These are phyloP conservation scores for Fusarium abutilonis DNA, from an alignment of 2,329 filamentous ascomycete genomes.

Conservation along the genomic window DNA sequence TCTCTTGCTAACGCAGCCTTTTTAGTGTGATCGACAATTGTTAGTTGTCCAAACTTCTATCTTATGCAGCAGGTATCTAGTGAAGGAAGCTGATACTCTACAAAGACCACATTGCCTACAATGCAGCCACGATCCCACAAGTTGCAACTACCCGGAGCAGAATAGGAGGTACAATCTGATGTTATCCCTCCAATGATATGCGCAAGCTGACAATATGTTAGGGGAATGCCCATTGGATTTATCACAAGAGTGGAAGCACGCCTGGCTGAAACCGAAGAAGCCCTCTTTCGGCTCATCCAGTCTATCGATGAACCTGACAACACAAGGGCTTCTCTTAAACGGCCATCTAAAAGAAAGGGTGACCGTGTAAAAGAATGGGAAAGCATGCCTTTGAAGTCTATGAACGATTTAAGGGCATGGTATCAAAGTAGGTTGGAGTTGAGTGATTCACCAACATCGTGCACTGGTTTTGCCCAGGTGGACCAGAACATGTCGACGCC, in stretches of 20 bases:
- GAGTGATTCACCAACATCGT: rapidly evolving
- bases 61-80: not conserved
- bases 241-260: constrained; percentile 53
- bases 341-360: constrained; percentile 39
- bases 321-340: constrained; percentile 3
- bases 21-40: constrained; percentile 40
- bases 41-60: constrained; percentile 5
- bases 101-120: constrained; percentile 46
- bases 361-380: constrained; percentile 47
- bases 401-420: constrained; percentile 39
- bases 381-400: constrained; percentile 31
- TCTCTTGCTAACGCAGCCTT: not conserved
- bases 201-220: constrained; percentile 14
- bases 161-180: constrained; percentile 45
- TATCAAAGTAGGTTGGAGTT: constrained; percentile 15
- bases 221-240: constrained; percentile 52
- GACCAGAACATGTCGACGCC: not conserved
- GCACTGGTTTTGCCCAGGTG: not conserved
- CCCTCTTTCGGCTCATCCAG: constrained; percentile 42
- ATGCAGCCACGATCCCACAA: constrained; percentile 45
- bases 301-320: constrained; percentile 8
- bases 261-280: constrained; percentile 48
- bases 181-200: too few species aligned
- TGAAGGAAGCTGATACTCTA: not conserved
- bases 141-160: constrained; percentile 49